A percentile compares a stretch with the other conserved stretches of the same genome.
These are phyloP conservation scores for Scutellaria galericulata DNA, from an alignment of 257 asterid species.

Conservation along the genomic window DNA sequence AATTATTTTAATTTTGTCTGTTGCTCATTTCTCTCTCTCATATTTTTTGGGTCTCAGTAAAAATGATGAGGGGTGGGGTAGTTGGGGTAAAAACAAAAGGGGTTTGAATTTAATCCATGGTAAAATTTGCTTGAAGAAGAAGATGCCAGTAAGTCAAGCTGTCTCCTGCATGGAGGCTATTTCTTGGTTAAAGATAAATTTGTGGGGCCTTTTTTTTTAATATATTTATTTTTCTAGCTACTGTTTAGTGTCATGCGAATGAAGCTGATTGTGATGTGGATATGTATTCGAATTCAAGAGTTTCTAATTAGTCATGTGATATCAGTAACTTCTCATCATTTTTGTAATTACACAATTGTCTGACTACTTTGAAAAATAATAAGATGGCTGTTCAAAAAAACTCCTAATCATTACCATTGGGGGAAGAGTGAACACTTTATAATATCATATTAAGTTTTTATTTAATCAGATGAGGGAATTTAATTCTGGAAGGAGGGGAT, in stretches of 20 bases:
- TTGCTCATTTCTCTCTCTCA: slow-evolving; percentile 17
- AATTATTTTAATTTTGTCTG: slow-evolving; percentile 67
- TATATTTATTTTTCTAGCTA: slow-evolving; percentile 22
- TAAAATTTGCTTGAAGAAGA: slow-evolving; percentile 34
- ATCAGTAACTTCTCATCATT: too few species aligned
- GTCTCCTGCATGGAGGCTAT: slow-evolving; percentile 80
- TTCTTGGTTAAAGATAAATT: slow-evolving; percentile 35
- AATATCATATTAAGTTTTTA: too few species aligned
- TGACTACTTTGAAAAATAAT: too few species aligned
- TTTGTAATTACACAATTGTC: too few species aligned
- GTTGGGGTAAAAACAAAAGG: slow-evolving; percentile 3
- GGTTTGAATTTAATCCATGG: neutral
- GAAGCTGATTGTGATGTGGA: slow-evolving; percentile 21
- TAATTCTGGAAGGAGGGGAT: too few species aligned
- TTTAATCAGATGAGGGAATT: too few species aligned
- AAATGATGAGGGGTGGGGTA: neutral
- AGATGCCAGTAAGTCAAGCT: slow-evolving; percentile 56
- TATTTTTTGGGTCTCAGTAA: slow-evolving; percentile 28
- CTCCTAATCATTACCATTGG: too few species aligned
- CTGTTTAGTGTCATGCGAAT: slow-evolving; percentile 38
- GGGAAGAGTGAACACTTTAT: too few species aligned
- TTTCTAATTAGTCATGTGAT: too few species aligned
- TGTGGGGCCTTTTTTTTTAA: slow-evolving; percentile 35
- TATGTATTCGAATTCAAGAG: neutral
- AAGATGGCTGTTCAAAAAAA: too few species aligned